These are phyloP conservation scores for Trematosphaeria pertusa DNA, from an alignment of 2,329 filamentous ascomycete species.

Conservation along the genomic window DNA sequence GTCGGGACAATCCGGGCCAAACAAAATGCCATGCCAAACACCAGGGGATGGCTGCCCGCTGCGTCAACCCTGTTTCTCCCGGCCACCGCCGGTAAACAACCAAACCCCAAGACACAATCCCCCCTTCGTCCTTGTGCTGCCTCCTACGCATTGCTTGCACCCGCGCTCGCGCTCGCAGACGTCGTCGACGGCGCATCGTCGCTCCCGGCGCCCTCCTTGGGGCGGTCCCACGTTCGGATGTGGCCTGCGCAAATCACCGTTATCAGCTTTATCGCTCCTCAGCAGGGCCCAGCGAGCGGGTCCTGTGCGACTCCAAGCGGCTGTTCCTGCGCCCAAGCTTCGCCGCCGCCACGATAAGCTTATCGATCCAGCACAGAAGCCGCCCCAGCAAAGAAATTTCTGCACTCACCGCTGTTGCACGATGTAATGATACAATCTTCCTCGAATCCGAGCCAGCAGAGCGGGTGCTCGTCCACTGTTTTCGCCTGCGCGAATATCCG, in stretches of 20 bases:
- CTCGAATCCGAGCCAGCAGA: constrained; percentile 92
- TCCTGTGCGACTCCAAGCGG: constrained; percentile 14
- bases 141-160: no score
- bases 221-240: constrained; percentile 76
- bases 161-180: constrained; percentile 28
- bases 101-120: constrained; percentile 5
- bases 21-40: constrained; percentile 7
- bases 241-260: constrained; percentile 62
- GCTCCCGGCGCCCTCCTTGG: constrained; percentile 55
- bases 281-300: constrained; percentile 2
- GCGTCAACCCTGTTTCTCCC: not conserved
- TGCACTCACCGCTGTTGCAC: constrained; percentile 80
- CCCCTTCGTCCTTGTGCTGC: no score
- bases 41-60: constrained; percentile 6
- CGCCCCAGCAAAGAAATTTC: constrained; percentile 18
- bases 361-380: constrained; percentile 18
- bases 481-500: constrained; percentile 68
- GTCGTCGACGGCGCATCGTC: constrained; percentile 39
- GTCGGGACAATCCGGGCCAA: constrained; percentile 4
- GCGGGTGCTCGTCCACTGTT: constrained; percentile 81
- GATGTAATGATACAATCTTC: constrained; percentile 92
- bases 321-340: constrained; percentile 36
- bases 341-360: constrained; percentile 25
- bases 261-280: constrained; percentile 17
- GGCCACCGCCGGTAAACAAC: not conserved